Conservation (phyloP, 331 rosid species). For the Cucumis variabilis region DNA sequence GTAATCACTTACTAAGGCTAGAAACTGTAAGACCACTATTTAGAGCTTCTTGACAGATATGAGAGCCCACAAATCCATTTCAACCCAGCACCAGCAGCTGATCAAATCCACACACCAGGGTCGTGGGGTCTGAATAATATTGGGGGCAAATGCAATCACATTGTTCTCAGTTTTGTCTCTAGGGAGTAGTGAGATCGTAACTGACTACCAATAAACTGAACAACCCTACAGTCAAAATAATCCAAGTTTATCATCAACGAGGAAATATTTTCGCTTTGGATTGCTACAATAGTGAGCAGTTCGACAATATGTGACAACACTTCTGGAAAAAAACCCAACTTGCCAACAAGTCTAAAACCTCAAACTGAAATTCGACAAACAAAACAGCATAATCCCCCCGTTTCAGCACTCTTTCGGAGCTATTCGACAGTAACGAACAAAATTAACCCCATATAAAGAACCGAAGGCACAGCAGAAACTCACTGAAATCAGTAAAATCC, state of each 20-base stretch:
- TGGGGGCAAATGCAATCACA: background rate
- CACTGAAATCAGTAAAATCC: background rate
- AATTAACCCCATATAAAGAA: background rate
- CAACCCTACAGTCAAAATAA: background rate
- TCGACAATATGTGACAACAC: background rate
- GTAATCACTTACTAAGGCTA: conserved; percentile 67
- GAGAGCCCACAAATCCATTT: conserved; percentile 98
- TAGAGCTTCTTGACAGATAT: conserved; percentile 81
- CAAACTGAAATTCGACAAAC: background rate
- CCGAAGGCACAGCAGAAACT: background rate
- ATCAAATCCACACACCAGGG: conserved; percentile 34
- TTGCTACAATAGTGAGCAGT: background rate
- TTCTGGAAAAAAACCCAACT: background rate
- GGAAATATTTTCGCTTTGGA: background rate
- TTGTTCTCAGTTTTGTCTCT: background rate
- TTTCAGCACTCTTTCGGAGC: background rate
- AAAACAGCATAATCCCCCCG: background rate
- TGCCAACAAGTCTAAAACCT: background rate
- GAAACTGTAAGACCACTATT: conserved; percentile 77
- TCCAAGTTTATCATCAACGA: background rate
- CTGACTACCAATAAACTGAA: background rate
- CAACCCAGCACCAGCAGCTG: conserved; percentile 99
- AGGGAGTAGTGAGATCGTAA: background rate
- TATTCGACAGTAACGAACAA: background rate
- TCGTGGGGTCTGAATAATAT: background rate